These are phyloP conservation scores for Eucalyptus grandis DNA, from an alignment of 345 rosid species.

Conservation along the genomic window DNA sequence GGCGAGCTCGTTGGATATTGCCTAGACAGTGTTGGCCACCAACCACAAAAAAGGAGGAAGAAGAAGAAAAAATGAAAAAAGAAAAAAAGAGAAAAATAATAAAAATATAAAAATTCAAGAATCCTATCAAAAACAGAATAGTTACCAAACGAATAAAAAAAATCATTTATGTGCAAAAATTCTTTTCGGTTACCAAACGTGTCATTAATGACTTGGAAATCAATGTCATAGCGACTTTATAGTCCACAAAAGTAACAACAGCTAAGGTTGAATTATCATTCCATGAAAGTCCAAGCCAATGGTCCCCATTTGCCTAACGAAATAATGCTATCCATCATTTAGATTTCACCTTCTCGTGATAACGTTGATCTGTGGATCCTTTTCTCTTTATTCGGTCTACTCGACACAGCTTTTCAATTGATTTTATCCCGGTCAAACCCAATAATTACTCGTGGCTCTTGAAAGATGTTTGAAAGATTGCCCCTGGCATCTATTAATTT, in stretches of 20 bases:
- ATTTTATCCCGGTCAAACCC: neutral
- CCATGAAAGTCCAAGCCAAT: neutral
- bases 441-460: neutral
- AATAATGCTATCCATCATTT: neutral
- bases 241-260: neutral
- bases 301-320: neutral
- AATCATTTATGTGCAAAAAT: too few relatives aligned
- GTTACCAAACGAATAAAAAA: too few relatives aligned
- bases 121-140: too few relatives aligned
- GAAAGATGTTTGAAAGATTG: neutral
- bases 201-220: neutral
- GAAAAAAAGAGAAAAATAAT: too few relatives aligned
- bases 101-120: too few relatives aligned
- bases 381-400: neutral
- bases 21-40: accelerated
- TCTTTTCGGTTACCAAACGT: too few relatives aligned
- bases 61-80: too few relatives aligned
- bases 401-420: neutral
- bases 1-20: too few relatives aligned
- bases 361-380: neutral
- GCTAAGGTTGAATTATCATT: neutral
- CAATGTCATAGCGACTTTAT: neutral
- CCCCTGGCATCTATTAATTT: neutral
- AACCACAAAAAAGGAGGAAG: too few relatives aligned
- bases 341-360: neutral